Evolutionary conservation across 2,329 filamentous ascomycete species (phyloP).

Genomic region (Penicillium vulpinum): DNA sequence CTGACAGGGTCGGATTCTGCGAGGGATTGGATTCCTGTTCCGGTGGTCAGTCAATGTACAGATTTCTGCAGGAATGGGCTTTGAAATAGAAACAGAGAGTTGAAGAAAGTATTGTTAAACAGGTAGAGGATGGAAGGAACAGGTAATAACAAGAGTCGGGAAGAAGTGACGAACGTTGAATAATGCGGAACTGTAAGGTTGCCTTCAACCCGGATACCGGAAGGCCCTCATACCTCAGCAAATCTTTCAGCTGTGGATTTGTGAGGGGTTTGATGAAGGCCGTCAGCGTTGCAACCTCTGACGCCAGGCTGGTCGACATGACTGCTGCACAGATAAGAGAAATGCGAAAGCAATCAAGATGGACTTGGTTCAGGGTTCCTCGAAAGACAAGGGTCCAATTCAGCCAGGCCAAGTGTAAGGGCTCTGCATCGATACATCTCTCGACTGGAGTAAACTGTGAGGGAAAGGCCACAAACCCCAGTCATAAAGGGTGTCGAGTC

Average conservation of each 20-base stretch:
- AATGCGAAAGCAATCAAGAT: constrained; percentile 18
- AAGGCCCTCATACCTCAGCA: constrained; percentile 73
- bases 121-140: constrained; percentile 2
- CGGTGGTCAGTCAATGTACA: constrained; percentile 20
- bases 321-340: constrained; percentile 14
- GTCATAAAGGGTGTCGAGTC: background rate
- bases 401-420: constrained; percentile 19
- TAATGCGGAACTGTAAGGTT: constrained; percentile 74
- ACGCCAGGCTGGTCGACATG: constrained; percentile 42
- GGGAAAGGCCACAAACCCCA: constrained; percentile 3
- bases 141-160: background rate
- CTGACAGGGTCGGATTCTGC: constrained; percentile 8
- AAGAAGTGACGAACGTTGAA: constrained; percentile 63
- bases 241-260: constrained; percentile 69
- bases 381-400: constrained; percentile 19
- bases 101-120: background rate
- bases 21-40: constrained; percentile 6
- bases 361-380: constrained; percentile 7
- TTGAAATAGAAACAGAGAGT: background rate
- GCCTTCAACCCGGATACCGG: constrained; percentile 82
- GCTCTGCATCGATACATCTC: constrained; percentile 33
- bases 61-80: background rate
- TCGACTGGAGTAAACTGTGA: constrained; percentile 6
- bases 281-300: constrained; percentile 45
- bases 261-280: constrained; percentile 56